Conservation (phyloP, 2,329 filamentous ascomycete genomes). For the Graphium sp. region DNA sequence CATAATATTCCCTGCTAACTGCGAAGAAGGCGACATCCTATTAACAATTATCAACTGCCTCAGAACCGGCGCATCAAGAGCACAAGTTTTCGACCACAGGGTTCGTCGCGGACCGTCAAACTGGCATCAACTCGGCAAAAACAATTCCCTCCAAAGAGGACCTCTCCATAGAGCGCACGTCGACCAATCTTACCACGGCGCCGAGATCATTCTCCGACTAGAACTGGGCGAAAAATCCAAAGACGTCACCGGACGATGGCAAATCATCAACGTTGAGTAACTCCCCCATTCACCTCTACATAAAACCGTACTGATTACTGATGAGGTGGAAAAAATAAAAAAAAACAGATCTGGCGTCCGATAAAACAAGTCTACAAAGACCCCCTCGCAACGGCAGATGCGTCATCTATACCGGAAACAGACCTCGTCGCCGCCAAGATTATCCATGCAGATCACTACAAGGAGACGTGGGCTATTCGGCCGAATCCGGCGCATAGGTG, state of each 20-base stretch:
- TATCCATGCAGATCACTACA: slow-evolving; percentile 29
- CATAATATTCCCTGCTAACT: background rate
- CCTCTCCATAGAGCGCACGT: slow-evolving; percentile 22
- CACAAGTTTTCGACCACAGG: slow-evolving; percentile 59
- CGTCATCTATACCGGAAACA: slow-evolving; percentile 26
- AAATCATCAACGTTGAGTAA: slow-evolving; percentile 39
- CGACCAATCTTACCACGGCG: slow-evolving; percentile 28
- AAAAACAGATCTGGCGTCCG: slow-evolving; percentile 18
- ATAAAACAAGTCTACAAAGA: slow-evolving; percentile 26
- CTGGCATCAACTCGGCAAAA: slow-evolving; percentile 51
- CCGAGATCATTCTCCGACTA: slow-evolving; percentile 14
- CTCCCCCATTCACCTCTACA: slow-evolving; percentile 35
- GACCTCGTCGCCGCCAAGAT: slow-evolving; percentile 31
- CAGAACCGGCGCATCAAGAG: slow-evolving; percentile 40
- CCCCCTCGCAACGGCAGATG: slow-evolving; percentile 35
- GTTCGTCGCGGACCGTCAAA: slow-evolving; percentile 33
- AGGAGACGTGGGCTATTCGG: slow-evolving; percentile 28
- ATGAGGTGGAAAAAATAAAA: slow-evolving; percentile 19
- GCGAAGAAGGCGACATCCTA: too few species aligned
- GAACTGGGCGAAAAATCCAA: slow-evolving; percentile 26
- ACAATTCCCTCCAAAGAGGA: slow-evolving; percentile 40
- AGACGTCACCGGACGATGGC: slow-evolving; percentile 20
- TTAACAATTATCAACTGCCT: slow-evolving; percentile 11
- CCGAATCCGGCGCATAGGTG: slow-evolving; percentile 25
- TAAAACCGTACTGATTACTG: slow-evolving; percentile 34